These are phyloP conservation scores for Jatropha curcas DNA, from an alignment of 345 rosid species.

Conservation along the genomic window DNA sequence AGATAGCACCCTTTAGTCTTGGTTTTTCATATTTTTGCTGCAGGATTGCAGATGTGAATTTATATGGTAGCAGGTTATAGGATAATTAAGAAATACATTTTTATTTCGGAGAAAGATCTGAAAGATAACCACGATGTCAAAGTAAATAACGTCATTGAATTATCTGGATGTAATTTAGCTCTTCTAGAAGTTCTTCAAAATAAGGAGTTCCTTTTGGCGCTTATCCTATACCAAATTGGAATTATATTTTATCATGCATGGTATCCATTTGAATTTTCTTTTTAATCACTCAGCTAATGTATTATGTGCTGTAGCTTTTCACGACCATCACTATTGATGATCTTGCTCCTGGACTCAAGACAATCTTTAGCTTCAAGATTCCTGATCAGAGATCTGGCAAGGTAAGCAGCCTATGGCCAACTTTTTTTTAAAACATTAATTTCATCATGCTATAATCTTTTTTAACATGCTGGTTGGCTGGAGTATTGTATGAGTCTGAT, in stretches of 20 bases:
- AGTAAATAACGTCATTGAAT: background rate
- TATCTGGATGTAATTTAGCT: background rate
- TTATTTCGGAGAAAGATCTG: background rate
- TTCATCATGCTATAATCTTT: background rate
- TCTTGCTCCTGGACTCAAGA: slow-evolving; percentile 86
- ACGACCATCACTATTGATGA: slow-evolving; percentile 89
- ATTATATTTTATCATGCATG: background rate
- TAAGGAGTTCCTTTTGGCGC: background rate
- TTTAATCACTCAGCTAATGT: background rate
- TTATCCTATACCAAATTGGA: background rate
- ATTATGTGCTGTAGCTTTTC: slow-evolving; percentile 50
- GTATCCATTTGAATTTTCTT: background rate
- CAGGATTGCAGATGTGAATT: background rate
- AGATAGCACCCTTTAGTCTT: background rate
- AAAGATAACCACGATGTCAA: background rate
- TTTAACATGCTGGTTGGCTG: background rate
- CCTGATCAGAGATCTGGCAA: slow-evolving; percentile 98
- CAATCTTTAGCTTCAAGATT: slow-evolving; percentile 69
- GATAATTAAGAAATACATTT: background rate
- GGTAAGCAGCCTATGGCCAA: slow-evolving; percentile 37
- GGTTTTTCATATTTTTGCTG: background rate
- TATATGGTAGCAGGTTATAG: background rate
- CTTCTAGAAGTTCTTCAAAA: background rate
- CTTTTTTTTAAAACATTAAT: background rate
- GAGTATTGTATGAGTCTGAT: background rate